Conservation (phyloP, 202 grass and related monocot species). For the Miscanthus sacchariflorus region DNA sequence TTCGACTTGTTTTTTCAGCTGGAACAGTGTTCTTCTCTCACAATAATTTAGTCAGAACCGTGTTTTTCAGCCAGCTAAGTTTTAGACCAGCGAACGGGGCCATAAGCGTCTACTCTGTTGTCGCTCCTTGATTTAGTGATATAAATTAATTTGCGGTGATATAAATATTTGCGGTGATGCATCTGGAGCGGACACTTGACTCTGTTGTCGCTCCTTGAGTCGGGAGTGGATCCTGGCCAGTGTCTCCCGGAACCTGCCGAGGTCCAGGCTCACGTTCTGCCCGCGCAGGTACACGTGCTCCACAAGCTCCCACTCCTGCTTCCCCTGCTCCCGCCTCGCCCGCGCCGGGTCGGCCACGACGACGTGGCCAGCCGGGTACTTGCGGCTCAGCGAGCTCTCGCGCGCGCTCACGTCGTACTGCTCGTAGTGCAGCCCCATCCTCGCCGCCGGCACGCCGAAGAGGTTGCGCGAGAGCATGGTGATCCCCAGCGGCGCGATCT, state of each 20-base stretch:
- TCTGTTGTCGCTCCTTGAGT: background rate
- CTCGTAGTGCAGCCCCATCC: slow-evolving; percentile 66
- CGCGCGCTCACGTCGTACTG: slow-evolving; percentile 61
- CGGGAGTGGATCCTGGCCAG: slow-evolving; percentile 26
- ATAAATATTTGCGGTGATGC: background rate
- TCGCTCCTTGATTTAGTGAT: too few relatives aligned
- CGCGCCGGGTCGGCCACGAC: slow-evolving; percentile 52
- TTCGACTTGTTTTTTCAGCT: too few relatives aligned
- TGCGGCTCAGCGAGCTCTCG: slow-evolving; percentile 69
- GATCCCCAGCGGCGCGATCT: slow-evolving; percentile 75
- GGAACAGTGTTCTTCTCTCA: too few relatives aligned
- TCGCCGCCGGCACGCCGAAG: slow-evolving; percentile 54
- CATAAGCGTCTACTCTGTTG: too few relatives aligned
- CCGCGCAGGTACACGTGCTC: slow-evolving; percentile 52
- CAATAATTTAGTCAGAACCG: too few relatives aligned
- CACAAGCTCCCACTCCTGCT: slow-evolving; percentile 46
- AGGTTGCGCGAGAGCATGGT: slow-evolving; percentile 39
- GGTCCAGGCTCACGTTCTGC: slow-evolving; percentile 69
- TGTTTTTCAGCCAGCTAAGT: too few relatives aligned
- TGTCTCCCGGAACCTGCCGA: slow-evolving; percentile 43
- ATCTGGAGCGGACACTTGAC: background rate
- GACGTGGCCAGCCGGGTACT: slow-evolving; percentile 37
- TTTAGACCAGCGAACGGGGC: too few relatives aligned
- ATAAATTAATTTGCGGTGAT: too few relatives aligned
- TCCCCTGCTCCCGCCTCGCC: slow-evolving; percentile 14